These are phyloP conservation scores for Canavalia ensiformis DNA, from an alignment of 306 rosid species.

Conservation along the genomic window DNA sequence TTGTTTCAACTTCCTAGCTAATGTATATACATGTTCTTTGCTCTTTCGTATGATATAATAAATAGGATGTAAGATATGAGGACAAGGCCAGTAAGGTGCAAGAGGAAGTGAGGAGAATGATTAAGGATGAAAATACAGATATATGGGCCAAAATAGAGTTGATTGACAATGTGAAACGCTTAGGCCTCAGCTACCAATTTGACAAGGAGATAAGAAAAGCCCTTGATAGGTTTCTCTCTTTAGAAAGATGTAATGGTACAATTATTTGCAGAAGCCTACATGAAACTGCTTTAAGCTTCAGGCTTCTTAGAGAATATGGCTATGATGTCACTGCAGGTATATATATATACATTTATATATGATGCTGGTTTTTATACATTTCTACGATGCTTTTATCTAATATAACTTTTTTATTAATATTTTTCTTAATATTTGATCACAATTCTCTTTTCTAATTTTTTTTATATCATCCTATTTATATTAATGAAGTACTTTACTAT, in stretches of 20 bases:
- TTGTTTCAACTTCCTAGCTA: no score
- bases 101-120: slow-evolving; percentile 57
- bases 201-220: slow-evolving; percentile 51
- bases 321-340: slow-evolving; percentile 55
- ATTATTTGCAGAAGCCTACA: slow-evolving; percentile 27
- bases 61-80: slow-evolving; percentile 37
- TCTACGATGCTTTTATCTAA: no score
- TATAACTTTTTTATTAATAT: no score
- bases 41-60: neutral
- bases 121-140: slow-evolving; percentile 37
- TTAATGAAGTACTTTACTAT: no score
- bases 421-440: no score
- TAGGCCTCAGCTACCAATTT: slow-evolving; percentile 54
- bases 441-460: no score
- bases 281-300: slow-evolving; percentile 55
- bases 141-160: slow-evolving; percentile 46
- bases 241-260: neutral
- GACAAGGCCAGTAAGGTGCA: slow-evolving; percentile 26
- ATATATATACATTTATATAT: neutral
- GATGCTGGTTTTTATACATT: no score
- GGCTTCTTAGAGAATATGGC: slow-evolving; percentile 64
- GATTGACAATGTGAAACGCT: slow-evolving; percentile 50
- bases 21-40: neutral
- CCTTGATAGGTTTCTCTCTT: slow-evolving; percentile 37
- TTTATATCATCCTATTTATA: no score